Evolutionary conservation across 2,329 filamentous ascomycete species (phyloP).

Genomic region (Diaporthe humulicola): DNA sequence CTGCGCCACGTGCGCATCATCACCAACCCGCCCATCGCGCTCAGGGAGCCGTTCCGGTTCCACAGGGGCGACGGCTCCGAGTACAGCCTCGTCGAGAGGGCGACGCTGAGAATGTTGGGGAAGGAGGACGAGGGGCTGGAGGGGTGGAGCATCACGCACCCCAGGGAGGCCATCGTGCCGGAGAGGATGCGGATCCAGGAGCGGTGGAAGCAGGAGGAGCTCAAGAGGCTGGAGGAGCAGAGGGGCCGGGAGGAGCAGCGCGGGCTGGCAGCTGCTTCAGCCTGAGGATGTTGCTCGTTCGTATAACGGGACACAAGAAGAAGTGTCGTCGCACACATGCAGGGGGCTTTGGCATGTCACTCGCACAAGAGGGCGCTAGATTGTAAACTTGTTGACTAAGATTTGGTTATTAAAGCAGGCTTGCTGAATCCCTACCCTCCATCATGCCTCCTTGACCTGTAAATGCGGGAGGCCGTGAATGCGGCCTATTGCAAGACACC

Average conservation of each 20-base stretch:
- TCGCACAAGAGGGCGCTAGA: background rate
- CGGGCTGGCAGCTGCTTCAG: conserved; percentile 9
- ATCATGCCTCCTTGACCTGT: conserved; percentile 27
- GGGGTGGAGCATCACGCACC: conserved; percentile 65
- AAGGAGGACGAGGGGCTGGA: conserved; percentile 56
- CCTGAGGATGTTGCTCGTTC: background rate
- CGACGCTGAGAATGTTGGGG: conserved; percentile 64
- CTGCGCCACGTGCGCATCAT: conserved; percentile 59
- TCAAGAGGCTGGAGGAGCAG: conserved; percentile 61
- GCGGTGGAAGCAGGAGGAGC: conserved; percentile 64
- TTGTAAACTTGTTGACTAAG: background rate
- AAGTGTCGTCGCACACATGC: background rate
- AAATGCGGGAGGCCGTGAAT: conserved; percentile 26
- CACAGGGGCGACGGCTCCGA: conserved; percentile 56
- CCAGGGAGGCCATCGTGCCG: conserved; percentile 64
- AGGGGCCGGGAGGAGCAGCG: conserved; percentile 52
- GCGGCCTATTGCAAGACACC: conserved; percentile 23
- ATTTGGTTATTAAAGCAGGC: conserved; percentile 22
- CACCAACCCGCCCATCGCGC: conserved; percentile 67
- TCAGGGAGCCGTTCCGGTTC: conserved; percentile 66
- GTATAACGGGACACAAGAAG: background rate
- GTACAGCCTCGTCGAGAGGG: conserved; percentile 69
- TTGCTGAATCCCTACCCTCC: conserved; percentile 10
- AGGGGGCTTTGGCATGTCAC: background rate
- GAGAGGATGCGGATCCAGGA: conserved; percentile 61